Percentiles rank a stretch among this genome's conserved stretches.
Evolutionary conservation across 257 asterid species (phyloP).

Genomic region (Solanum pinnatisectum): DNA sequence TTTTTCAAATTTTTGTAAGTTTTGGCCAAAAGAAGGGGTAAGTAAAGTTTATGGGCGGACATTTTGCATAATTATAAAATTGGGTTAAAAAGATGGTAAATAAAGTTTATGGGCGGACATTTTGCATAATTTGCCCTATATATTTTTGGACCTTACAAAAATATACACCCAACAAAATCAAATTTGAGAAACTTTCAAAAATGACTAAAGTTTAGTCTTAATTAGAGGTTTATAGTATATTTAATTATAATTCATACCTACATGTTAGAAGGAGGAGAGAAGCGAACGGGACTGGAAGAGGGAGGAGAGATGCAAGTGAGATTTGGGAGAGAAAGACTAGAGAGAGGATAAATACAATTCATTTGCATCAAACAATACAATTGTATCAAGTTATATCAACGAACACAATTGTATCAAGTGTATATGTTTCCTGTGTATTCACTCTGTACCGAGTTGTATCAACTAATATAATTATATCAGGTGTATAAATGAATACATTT

Average conservation of each 20-base stretch:
- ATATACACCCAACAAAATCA: background rate
- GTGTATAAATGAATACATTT: background rate
- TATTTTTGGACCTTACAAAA: background rate
- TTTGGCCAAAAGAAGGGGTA: too few relatives aligned
- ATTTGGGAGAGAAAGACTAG: background rate
- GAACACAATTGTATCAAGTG: background rate
- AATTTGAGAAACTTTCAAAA: background rate
- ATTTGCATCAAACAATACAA: too few relatives aligned
- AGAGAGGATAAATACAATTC: background rate
- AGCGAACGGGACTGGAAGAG: accelerated
- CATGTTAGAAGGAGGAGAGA: background rate
- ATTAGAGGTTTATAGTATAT: background rate
- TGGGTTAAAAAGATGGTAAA: too few relatives aligned
- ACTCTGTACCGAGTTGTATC: background rate
- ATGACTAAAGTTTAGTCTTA: background rate
- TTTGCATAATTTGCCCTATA: too few relatives aligned
- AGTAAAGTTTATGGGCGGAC: too few relatives aligned
- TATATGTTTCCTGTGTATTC: too few relatives aligned
- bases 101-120: too few relatives aligned
- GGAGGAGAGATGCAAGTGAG: background rate
- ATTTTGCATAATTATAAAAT: too few relatives aligned
- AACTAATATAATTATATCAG: background rate
- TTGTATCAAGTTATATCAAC: too few relatives aligned
- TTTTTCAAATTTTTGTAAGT: too few relatives aligned
- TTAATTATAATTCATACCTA: too few relatives aligned